A percentile compares a stretch with the other conserved stretches of the same genome.
Conservation (phyloP, 108 stramenopile genomes). For the Conticribra guillardii region DNA sequence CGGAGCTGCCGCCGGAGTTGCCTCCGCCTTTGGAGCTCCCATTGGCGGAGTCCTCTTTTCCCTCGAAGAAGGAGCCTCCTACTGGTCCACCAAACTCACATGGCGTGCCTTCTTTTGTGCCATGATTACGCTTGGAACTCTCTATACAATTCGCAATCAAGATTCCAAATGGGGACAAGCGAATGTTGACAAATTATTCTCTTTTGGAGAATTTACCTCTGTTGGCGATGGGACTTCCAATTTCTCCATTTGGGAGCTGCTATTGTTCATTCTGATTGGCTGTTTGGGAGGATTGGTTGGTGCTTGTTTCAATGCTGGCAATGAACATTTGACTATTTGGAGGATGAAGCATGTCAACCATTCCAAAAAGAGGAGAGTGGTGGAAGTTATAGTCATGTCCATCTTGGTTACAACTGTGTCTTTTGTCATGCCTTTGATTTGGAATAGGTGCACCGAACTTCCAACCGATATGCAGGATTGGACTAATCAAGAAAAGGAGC, state of each 20-base stretch:
- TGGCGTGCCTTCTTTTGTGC: constrained; percentile 98
- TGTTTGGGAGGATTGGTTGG: constrained; percentile 95
- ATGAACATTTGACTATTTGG: constrained; percentile 92
- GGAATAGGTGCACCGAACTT: constrained; percentile 87
- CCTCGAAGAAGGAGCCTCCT: constrained; percentile 95
- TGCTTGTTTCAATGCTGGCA: constrained; percentile 94
- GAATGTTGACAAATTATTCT: constrained; percentile 91
- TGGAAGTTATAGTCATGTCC: constrained; percentile 82
- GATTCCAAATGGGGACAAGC: constrained; percentile 89
- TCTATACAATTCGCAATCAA: constrained; percentile 79
- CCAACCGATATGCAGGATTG: constrained; percentile 96
- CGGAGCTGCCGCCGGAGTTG: constrained; percentile 95
- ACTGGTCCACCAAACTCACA: constrained; percentile 96
- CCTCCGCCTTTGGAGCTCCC: constrained; percentile 95
- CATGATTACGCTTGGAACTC: constrained; percentile 91
- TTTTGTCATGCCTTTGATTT: constrained; percentile 88
- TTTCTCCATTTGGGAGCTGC: constrained; percentile 94
- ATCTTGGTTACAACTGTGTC: constrained; percentile 76
- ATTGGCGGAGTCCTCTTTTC: constrained; percentile 97
- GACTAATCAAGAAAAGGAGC: constrained; percentile 93
- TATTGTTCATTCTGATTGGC: constrained; percentile 89
- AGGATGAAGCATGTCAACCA: constrained; percentile 83
- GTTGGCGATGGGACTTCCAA: constrained; percentile 71
- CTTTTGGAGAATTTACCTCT: constrained; percentile 91
- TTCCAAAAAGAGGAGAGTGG: constrained; percentile 67